phyloP scores from a whole-genome alignment of 805 yeast species.

The Suhomyces sp. region DNA sequence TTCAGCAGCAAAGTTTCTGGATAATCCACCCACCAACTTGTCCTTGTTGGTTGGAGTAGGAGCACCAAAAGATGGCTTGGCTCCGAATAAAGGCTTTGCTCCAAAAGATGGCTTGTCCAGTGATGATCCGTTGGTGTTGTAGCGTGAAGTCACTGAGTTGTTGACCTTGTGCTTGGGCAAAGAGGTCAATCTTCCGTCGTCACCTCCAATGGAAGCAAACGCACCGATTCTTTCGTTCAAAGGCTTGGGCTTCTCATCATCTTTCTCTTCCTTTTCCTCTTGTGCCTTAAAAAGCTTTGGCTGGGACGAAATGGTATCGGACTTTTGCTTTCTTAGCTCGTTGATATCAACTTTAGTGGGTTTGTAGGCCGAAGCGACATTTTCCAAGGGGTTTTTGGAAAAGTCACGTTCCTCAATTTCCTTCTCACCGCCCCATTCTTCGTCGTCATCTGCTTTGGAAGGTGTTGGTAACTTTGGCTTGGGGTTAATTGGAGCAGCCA shows the following conservation, averaged over 20 bases:
- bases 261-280: conserved; percentile 19
- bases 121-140: conserved; percentile 20
- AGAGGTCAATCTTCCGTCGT: conserved; percentile 54
- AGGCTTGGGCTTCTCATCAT: conserved; percentile 45
- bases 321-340: conserved; percentile 49
- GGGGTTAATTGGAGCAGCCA: conserved; percentile 15
- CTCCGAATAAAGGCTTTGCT: conserved; percentile 27
- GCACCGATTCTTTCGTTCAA: conserved; percentile 44
- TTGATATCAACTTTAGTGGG: conserved; percentile 63
- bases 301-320: conserved; percentile 44
- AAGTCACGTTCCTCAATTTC: conserved; percentile 57
- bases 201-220: conserved; percentile 24
- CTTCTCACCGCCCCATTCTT: conserved; percentile 72
- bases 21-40: conserved; percentile 56
- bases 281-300: conserved; percentile 25
- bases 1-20: conserved; percentile 59
- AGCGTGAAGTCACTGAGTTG: conserved; percentile 51
- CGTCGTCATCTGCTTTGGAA: conserved; percentile 41
- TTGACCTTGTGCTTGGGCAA: conserved; percentile 62
- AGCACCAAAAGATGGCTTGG: conserved; percentile 37
- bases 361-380: conserved; percentile 59
- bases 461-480: conserved; percentile 18
- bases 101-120: conserved; percentile 1
- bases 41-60: conserved; percentile 25
- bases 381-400: conserved; percentile 46